Conservation (phyloP, 2,329 filamentous ascomycete genomes). For the Pezicula neosporulosa region DNA sequence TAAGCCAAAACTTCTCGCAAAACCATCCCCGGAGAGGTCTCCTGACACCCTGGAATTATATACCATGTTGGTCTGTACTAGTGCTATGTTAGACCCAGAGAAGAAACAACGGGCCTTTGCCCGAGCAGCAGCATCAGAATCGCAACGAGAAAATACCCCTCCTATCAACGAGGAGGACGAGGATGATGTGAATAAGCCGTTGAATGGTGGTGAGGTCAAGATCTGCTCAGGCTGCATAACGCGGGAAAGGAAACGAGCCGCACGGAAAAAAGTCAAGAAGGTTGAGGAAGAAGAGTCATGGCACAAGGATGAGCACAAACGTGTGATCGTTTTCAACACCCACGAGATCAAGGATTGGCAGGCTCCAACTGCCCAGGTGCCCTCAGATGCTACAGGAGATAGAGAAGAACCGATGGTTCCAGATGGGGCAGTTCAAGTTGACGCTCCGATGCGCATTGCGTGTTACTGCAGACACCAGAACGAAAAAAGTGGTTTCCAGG, state of each 20-base stretch:
- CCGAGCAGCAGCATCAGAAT: constrained; percentile 34
- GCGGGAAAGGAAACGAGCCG: constrained; percentile 85
- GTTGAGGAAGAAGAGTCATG: constrained; percentile 89
- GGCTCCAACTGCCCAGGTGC: constrained; percentile 50
- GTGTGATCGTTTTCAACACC: constrained; percentile 90
- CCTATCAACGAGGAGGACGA: constrained; percentile 30
- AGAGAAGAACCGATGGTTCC: constrained; percentile 43
- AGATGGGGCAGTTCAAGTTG: constrained; percentile 69
- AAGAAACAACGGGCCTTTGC: constrained; percentile 59
- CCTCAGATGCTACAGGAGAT: constrained; percentile 40
- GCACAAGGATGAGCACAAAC: constrained; percentile 72
- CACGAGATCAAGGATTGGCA: constrained; percentile 84
- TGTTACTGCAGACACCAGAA: constrained; percentile 96
- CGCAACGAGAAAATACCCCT: constrained; percentile 10
- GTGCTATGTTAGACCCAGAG: constrained; percentile 75
- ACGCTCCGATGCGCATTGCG: constrained; percentile 90
- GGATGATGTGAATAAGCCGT: constrained; percentile 59
- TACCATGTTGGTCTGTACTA: constrained; percentile 85
- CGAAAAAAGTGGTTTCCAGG: constrained; percentile 86
- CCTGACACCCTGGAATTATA: constrained; percentile 76
- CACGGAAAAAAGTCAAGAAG: constrained; percentile 89
- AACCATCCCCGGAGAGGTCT: constrained; percentile 60
- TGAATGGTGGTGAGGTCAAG: constrained; percentile 88
- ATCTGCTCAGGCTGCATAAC: constrained; percentile 92
- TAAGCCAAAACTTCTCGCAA: constrained; percentile 86